Evolutionary conservation across 495 filamentous ascomycete species (phyloP), one percentile per base, ranked within the genome.

Genomic region (Collariella sp.): DNA sequence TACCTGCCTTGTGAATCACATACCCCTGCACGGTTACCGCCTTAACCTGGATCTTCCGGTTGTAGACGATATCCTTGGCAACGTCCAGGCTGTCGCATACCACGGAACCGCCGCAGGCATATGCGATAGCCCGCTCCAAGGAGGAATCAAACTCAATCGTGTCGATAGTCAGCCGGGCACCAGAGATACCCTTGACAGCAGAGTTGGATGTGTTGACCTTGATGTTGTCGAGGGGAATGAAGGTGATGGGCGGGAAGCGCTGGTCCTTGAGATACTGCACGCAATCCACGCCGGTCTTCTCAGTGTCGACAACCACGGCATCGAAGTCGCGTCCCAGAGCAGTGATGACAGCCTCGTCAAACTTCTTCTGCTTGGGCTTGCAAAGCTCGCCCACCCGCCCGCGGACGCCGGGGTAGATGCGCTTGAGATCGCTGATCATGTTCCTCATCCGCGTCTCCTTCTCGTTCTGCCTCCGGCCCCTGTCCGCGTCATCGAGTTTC

Each of bases 291-390:
- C 88, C 94, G 0, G 84, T 91, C 74, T 93, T 96, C 62, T 96
- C 89, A 24, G 85, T 94, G 61, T 99, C 93, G n/a, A 96, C 91
- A 52, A 99, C 81, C 45, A 99, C 84, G 11, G 90, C 85, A 62
- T 97, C 91, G 60, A 95, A 94, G 58, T 96, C 85, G 33, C 89
- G 84, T 31, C 94, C 93, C 23, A 99, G 79, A 13, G 95, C 88
- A 18, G 88, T 96, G 65, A 85, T 88, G 49, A 97, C 87, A 26
- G 93, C 93, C 58, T 89, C 87, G 60, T 91, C 86, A 59, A 84
- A 97, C 63, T 96, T 96, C 68, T 91, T 96, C 70, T 95, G 88
- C 69, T 93, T 95, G 3, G 93, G 91, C 59, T 88, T 89, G 76
- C 93, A 96, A 16, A 97, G 81, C 62, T 96, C 89, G 55, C 88